Percentiles rank a stretch among this genome's conserved stretches.
These are phyloP conservation scores for Vachellia collinsii DNA, from an alignment of 306 rosid genomes.

Conservation along the genomic window DNA sequence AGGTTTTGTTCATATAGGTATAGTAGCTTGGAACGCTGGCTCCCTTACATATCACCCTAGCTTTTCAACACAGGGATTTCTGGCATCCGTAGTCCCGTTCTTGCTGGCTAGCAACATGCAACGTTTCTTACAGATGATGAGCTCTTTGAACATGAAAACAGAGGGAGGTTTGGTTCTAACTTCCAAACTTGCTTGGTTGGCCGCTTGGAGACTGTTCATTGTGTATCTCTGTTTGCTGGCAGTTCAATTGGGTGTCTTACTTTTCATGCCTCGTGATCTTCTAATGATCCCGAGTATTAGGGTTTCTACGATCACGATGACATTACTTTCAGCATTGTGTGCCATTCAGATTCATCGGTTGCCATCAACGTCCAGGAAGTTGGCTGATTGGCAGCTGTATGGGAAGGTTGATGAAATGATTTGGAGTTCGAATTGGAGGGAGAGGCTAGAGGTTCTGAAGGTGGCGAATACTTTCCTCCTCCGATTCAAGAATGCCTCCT, in stretches of 20 bases:
- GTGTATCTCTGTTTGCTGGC: fast-evolving
- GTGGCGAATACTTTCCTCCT: too few species aligned
- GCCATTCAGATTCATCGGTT: background rate
- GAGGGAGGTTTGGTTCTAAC: background rate
- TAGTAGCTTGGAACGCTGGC: background rate
- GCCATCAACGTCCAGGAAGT: too few species aligned
- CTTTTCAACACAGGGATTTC: background rate
- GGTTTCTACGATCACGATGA: too few species aligned
- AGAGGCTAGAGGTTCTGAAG: background rate
- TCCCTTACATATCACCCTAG: background rate
- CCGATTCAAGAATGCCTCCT: background rate
- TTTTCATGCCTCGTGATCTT: background rate
- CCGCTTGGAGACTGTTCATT: background rate
- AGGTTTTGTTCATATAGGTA: background rate
- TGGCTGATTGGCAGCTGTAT: too few species aligned
- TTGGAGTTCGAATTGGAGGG: too few species aligned
- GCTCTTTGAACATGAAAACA: too few species aligned
- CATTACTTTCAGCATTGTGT: too few species aligned
- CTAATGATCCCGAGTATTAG: too few species aligned
- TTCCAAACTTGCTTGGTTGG: background rate
- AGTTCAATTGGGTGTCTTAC: background rate
- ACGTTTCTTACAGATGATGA: background rate
- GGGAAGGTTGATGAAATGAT: background rate
- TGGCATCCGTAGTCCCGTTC: background rate
- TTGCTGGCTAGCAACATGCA: background rate